Percentiles rank a stretch among this genome's conserved stretches.
phyloP scores from a whole-genome alignment of 345 rosid species.

The Jatropha curcas region DNA sequence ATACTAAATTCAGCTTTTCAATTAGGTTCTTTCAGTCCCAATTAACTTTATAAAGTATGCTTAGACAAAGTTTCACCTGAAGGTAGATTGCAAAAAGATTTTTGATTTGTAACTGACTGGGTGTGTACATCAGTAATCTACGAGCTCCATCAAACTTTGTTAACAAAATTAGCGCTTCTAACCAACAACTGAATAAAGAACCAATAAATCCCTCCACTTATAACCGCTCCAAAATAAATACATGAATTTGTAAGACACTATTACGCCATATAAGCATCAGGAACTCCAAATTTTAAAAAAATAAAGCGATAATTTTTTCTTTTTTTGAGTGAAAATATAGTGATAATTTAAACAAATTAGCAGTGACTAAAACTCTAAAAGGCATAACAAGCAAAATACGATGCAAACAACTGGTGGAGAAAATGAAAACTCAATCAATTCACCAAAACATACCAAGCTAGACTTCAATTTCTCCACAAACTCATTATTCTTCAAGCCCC shows the following conservation, averaged over 20 bases:
- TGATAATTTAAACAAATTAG: background rate
- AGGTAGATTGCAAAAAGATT: background rate
- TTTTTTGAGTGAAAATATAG: too few species aligned
- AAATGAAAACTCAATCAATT: background rate
- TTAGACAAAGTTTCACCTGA: background rate
- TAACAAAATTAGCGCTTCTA: background rate
- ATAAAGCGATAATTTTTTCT: too few species aligned
- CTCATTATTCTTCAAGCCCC: conserved; percentile 69
- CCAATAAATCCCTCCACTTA: background rate
- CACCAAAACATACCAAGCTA: conserved; percentile 60
- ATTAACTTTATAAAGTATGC: background rate
- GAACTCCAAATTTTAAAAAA: background rate
- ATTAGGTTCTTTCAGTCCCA: background rate
- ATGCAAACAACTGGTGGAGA: background rate
- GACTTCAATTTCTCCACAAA: conserved; percentile 84
- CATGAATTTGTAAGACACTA: background rate
- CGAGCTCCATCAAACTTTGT: background rate
- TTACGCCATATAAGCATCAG: background rate
- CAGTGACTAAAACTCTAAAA: background rate
- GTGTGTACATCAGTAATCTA: background rate
- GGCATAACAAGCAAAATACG: background rate
- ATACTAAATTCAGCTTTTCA: background rate
- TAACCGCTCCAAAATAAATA: background rate
- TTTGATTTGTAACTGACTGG: background rate
- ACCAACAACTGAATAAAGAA: background rate